Base-by-base conservation (phyloP, 2,329 filamentous ascomycete species). In the Nemania diffusa region DNA sequence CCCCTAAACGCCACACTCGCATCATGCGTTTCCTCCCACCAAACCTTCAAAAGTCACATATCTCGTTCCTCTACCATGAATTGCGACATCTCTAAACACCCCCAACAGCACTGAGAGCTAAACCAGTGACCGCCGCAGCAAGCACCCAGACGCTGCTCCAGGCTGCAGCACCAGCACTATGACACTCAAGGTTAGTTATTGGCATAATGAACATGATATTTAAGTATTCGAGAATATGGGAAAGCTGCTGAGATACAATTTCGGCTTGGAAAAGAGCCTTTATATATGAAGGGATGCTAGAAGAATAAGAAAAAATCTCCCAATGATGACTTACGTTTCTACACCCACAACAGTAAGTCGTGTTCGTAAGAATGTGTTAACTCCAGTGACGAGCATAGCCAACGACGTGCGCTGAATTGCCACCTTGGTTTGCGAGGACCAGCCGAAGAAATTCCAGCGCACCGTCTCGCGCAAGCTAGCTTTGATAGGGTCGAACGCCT, bases 71-170 rank as follows among this genome's bases (percentile, higher is more conserved):
- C n/a, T n/a, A 46, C 13, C n/a, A 22, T 48, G 24, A 37, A 4
- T 32, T 6, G 52, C 37, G n/a, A 46, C 5, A 27, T 11, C 55
- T 60, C 80, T 80, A 82, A 77, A 86, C 79, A 77, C 87, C 77
- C 72, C 84, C 79, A 48, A 89, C 84, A 62, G 83, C 78, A 29
- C 83, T 84, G 42, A 90, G 76, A 1, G 80, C 83, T n/a, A 83
- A 37, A 15, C 91, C 91, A 2, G 88, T 86, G 61, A 90, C 75
- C 13, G 85, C 77, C 3, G 88, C 86, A 6, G 91, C 91, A 24
- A 84, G 73, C n/a, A 87, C 87, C 93, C 93, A 97, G 40, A 95
- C 83, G 24, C 83, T 82, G 1, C 92, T 89, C 84, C 94, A 98
- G 0, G 86, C 87, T 2, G 84, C 81, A 1, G 94, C 92, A 11